phyloP scores from a whole-genome alignment of 148 eudicot genomes.

The Diospyros lotus region DNA sequence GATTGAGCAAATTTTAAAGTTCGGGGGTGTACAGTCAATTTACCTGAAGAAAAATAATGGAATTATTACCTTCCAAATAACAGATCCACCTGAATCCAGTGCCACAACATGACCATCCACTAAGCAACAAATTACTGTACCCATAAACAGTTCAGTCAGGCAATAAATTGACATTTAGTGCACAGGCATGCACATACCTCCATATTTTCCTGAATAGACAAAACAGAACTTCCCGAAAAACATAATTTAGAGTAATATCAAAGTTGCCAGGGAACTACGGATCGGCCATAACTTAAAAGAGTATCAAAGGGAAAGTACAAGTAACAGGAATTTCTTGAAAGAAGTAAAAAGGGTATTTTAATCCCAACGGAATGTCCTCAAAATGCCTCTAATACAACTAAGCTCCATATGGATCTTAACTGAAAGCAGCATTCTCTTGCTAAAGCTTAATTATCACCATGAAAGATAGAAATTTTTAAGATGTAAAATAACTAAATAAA shows the following conservation, averaged over 20 bases:
- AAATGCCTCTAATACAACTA: not conserved
- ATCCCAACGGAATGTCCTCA: not conserved
- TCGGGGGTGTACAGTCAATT: no score
- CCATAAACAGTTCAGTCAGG: not conserved
- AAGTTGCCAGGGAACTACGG: not conserved
- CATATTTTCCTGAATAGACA: not conserved
- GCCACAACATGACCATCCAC: slow-evolving; percentile 74
- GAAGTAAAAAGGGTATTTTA: not conserved
- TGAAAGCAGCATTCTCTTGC: not conserved
- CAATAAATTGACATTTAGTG: not conserved
- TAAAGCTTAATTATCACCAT: not conserved
- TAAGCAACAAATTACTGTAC: slow-evolving; percentile 68
- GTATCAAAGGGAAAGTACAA: not conserved
- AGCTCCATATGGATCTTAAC: not conserved
- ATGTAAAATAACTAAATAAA: not conserved
- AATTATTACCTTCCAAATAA: slow-evolving; percentile 49
- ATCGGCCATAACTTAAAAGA: not conserved
- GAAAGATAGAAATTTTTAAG: not conserved
- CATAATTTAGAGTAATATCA: not conserved
- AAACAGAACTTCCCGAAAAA: not conserved
- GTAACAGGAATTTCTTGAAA: not conserved
- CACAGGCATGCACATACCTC: not conserved
- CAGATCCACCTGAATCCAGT: slow-evolving; percentile 44
- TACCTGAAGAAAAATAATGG: no score
- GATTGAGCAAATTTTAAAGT: no score